phyloP scores from a whole-genome alignment of 768 basidiomycete genomes.

The Boletus insuetus region DNA sequence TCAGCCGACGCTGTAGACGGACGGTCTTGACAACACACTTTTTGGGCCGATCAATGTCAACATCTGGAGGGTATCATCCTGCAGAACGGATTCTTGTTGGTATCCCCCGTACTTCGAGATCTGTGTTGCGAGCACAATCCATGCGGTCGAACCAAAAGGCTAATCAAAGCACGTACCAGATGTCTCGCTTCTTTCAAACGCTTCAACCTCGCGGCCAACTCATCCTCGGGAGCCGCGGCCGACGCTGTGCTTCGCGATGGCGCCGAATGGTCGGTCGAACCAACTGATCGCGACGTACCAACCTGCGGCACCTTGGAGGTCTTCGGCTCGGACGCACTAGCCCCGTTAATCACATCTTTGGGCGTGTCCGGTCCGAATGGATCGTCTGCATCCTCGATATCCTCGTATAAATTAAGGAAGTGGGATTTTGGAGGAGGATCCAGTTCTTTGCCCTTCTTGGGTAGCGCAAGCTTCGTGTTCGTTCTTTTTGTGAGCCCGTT shows the following conservation, averaged over 20 bases:
- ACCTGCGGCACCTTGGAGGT: constrained; percentile 7
- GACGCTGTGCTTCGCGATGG: background rate
- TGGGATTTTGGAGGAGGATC: background rate
- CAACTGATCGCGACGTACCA: constrained; percentile 7
- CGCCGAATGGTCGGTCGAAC: background rate
- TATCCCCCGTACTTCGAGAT: constrained; percentile 7
- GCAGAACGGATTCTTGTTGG: constrained; percentile 13
- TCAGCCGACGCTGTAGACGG: background rate
- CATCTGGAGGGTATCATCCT: constrained; percentile 25
- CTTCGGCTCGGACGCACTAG: background rate
- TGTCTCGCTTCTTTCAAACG: constrained; percentile 21
- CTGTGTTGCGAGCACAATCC: constrained; percentile 8
- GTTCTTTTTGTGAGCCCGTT: constrained; percentile 11
- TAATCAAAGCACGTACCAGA: constrained; percentile 9
- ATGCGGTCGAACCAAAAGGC: background rate
- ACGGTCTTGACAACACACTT: constrained; percentile 8
- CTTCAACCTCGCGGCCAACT: constrained; percentile 7
- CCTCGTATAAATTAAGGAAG: constrained; percentile 27
- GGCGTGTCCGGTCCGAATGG: constrained; percentile 17
- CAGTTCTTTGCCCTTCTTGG: constrained; percentile 23
- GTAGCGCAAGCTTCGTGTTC: background rate
- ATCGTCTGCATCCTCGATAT: constrained; percentile 27
- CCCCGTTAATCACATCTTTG: constrained; percentile 8
- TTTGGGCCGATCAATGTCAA: constrained; percentile 19
- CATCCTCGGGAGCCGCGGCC: constrained; percentile 6